These are phyloP conservation scores for Fusarium devonianum DNA, from an alignment of 2,329 filamentous ascomycete species.

Conservation along the genomic window DNA sequence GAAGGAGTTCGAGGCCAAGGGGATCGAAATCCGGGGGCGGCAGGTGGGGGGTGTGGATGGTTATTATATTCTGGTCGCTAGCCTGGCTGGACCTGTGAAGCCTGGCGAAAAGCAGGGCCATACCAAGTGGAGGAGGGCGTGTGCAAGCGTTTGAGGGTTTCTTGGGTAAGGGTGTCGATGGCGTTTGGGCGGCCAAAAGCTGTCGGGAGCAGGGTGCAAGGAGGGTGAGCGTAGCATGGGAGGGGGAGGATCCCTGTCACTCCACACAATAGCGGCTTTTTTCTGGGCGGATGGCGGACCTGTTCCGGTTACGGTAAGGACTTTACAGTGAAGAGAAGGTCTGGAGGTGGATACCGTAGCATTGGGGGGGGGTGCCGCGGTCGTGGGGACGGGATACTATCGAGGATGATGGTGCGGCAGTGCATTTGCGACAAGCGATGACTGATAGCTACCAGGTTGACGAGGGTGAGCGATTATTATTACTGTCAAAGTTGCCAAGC, in stretches of 20 bases:
- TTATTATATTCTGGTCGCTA: constrained; percentile 43
- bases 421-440: constrained; percentile 5
- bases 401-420: constrained; percentile 20
- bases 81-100: no score
- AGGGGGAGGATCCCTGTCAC: no score
- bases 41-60: constrained; percentile 43
- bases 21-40: constrained; percentile 43
- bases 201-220: constrained; percentile 4
- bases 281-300: constrained; percentile 17
- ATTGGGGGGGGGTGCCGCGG: no score
- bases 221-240: constrained; percentile 38
- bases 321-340: constrained; percentile 21
- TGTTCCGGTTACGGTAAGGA: constrained; percentile 28
- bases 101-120: constrained; percentile 23
- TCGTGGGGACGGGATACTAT: constrained; percentile 27
- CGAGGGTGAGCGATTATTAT: neutral
- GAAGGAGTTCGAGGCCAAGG: constrained; percentile 41
- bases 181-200: constrained; percentile 18
- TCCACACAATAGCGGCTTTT: constrained; percentile 23
- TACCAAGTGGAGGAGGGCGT: constrained; percentile 35
- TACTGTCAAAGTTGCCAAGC: neutral
- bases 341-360: constrained; percentile 37
- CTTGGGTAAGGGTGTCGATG: constrained; percentile 31
- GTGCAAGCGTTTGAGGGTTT: constrained; percentile 25
- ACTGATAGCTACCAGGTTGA: no score